Conservation (phyloP, 148 eudicot species). For the Polygonum maritimum region DNA sequence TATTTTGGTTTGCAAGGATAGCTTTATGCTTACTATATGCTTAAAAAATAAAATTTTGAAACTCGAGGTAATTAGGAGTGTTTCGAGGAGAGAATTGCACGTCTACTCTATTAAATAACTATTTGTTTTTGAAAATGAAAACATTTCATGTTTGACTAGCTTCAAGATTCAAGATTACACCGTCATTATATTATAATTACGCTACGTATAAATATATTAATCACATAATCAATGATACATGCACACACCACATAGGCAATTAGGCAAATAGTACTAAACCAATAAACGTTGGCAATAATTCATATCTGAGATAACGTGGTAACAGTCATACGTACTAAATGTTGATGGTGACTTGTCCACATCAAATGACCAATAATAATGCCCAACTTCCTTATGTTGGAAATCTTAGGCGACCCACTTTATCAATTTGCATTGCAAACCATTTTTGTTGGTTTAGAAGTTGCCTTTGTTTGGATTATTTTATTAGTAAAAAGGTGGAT, state of each 20-base stretch:
- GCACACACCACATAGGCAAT: not conserved
- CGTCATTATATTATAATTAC: not conserved
- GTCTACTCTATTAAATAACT: not conserved
- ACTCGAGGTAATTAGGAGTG: too few species aligned
- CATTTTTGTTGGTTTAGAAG: not conserved
- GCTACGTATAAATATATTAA: not conserved
- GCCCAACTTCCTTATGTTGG: not conserved
- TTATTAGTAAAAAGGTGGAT: not conserved
- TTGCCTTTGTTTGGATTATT: not conserved
- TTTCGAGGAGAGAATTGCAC: too few species aligned
- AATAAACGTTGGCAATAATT: slow-evolving; percentile 7
- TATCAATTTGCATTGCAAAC: not conserved
- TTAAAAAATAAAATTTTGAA: too few species aligned
- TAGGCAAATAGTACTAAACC: not conserved
- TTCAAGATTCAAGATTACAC: not conserved
- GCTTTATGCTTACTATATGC: too few species aligned
- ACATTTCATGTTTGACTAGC: not conserved
- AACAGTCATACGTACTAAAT: not conserved
- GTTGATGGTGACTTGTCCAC: slow-evolving; percentile 1
- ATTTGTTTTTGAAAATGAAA: not conserved
- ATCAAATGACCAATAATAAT: not conserved
- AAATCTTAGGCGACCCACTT: slow-evolving; percentile 2
- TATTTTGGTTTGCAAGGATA: too few species aligned
- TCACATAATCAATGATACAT: not conserved
- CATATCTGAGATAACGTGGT: not conserved